Conservation (phyloP, 2,329 filamentous ascomycete species). For the Phialophora macrospora region DNA sequence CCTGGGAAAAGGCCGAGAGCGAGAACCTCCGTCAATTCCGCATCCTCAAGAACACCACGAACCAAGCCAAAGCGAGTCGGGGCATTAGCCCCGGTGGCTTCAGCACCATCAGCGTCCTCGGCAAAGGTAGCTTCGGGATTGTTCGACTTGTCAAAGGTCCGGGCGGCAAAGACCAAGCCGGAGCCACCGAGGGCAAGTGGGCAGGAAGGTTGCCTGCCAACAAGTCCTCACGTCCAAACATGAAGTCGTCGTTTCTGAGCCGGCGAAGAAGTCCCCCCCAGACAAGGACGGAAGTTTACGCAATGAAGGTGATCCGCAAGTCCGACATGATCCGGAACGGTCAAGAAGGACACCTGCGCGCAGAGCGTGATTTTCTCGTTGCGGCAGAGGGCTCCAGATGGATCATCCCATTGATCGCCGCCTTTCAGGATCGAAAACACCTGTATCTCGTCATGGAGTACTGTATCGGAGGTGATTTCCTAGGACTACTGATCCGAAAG, state of each 20-base stretch:
- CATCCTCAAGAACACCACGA: conserved; percentile 68
- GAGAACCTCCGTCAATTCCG: conserved; percentile 75
- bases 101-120: conserved; percentile 78
- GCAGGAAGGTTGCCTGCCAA: conserved; percentile 17
- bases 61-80: conserved; percentile 50
- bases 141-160: conserved; percentile 82
- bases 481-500: conserved; percentile 82
- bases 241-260: conserved; percentile 15
- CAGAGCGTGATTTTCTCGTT: conserved; percentile 90
- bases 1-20: conserved; percentile 71
- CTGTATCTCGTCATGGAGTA: conserved; percentile 98
- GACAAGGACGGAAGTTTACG: conserved; percentile 69
- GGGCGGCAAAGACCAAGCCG: conserved; percentile 36
- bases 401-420: conserved; percentile 85
- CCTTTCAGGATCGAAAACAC: conserved; percentile 83
- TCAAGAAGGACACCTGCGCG: conserved; percentile 89
- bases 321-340: conserved; percentile 87
- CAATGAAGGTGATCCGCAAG: conserved; percentile 97
- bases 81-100: conserved; percentile 68
- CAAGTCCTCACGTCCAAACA: conserved; percentile 15
- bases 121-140: conserved; percentile 93
- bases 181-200: conserved; percentile 5
- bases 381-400: conserved; percentile 85
- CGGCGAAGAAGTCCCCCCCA: conserved; percentile 10
- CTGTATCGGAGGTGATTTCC: conserved; percentile 94